Evolutionary conservation across 2,329 filamentous ascomycete species (phyloP), one percentile per base, ranked within the genome.

Genomic region (Paraphoma chrysanthemicola): DNA sequence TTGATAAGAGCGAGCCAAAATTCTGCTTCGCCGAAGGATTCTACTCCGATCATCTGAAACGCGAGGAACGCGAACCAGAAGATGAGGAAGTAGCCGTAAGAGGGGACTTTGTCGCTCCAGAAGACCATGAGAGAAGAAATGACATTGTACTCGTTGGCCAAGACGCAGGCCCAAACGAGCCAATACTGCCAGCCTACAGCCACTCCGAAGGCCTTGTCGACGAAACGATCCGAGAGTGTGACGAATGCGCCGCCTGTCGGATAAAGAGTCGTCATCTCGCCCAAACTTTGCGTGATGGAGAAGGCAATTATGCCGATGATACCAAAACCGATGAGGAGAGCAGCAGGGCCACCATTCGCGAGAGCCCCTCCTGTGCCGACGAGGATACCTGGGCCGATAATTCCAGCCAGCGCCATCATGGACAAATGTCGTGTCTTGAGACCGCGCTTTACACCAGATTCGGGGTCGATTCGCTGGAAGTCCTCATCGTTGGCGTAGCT

Each of bases 261-360:
- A 63, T 89, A 91, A 1, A 92, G 77, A 6, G 90, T 92, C 3
- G 90, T 90, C 66, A 92, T 79, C 72, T 93, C 90, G 17, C 90
- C 90, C 6, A 93, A 78, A 4, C 86, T 89, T 79, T 92, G 90
- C 86, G 90, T 91, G 62, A 89, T 84, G 63, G 81, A 83, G 56
- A 69, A 85, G 1, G 89, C 89, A 57, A 92, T 85, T 59, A 91
- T 83, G 11, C 88, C 90, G 56, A 92, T 85, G 59, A 91, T 83
- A 10, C 88, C 90, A 62, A 93, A 93, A 1, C 90, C 90, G 68
- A 93, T 91, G 36, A 93, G 73, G 47, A 92, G 77, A 0, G 89
- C 87, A 0, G 88, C 90, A 14, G 90, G 90, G 0, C 90, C 90
- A 53, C 89, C 90, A 42, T 82, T 85, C 11, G 84, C 81, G 23